Conservation (phyloP, 306 rosid species). For the Calophaca sinica region DNA sequence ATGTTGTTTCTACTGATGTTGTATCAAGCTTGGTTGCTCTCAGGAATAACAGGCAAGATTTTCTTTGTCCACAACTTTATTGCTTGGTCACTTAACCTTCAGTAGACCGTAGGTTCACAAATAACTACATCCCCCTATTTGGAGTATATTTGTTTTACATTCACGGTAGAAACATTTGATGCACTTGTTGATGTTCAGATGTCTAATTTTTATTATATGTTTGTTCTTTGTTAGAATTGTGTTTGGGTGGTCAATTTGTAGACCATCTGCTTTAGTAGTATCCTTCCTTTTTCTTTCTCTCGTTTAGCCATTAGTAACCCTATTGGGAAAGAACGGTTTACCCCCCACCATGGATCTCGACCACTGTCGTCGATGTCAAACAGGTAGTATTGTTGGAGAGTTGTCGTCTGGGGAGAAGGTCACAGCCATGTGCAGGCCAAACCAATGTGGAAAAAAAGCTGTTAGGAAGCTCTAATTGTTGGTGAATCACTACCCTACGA, state of each 20-base stretch:
- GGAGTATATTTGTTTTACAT: conserved; percentile 30
- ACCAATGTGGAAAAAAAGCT: too few relatives aligned
- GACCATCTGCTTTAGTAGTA: not conserved
- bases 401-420: too few relatives aligned
- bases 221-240: not conserved
- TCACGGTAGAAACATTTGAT: conserved; percentile 24
- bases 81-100: conserved; percentile 31
- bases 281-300: too few relatives aligned
- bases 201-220: not conserved
- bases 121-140: conserved; percentile 14
- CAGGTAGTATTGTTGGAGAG: too few relatives aligned
- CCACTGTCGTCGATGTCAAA: too few relatives aligned
- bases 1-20: conserved; percentile 91
- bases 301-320: too few relatives aligned
- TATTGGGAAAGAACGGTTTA: too few relatives aligned
- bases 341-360: too few relatives aligned
- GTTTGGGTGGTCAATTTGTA: conserved; percentile 1
- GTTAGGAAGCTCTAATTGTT: too few relatives aligned
- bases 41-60: conserved; percentile 80
- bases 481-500: too few relatives aligned
- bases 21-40: conserved; percentile 92
- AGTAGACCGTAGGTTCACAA: conserved; percentile 8
- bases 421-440: too few relatives aligned
- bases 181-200: conserved; percentile 20
- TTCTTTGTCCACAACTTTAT: not conserved